phyloP scores from a whole-genome alignment of 805 yeast genomes.

The Candida gorgasii region DNA sequence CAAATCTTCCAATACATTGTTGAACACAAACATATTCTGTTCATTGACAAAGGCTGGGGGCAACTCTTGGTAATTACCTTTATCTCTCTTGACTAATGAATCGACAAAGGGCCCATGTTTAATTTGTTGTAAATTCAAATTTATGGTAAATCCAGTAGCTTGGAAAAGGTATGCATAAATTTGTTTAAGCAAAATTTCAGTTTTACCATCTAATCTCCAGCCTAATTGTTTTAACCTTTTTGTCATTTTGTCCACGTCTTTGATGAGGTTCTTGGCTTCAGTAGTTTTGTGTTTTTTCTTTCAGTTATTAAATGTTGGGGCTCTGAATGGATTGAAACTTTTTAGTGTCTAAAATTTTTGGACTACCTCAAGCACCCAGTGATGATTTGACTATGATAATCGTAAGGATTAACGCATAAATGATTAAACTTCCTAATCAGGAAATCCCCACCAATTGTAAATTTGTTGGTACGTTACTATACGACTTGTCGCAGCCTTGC shows the following conservation, averaged over 20 bases:
- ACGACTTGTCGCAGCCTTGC: too few species aligned
- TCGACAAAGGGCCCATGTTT: constrained; percentile 9
- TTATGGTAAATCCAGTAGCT: constrained; percentile 7
- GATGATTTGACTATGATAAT: too few species aligned
- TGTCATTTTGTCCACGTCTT: neutral
- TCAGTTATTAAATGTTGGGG: neutral
- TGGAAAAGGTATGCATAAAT: constrained; percentile 8
- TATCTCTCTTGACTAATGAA: constrained; percentile 4
- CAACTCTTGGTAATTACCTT: constrained; percentile 3
- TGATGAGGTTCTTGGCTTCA: too few species aligned
- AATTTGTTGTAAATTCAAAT: constrained; percentile 5
- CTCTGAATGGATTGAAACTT: too few species aligned
- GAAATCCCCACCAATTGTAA: neutral
- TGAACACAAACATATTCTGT: constrained; percentile 5
- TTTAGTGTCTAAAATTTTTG: too few species aligned
- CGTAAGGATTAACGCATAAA: too few species aligned
- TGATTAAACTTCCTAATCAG: neutral
- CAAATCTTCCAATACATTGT: constrained; percentile 4
- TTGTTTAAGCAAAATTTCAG: constrained; percentile 10
- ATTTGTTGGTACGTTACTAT: too few species aligned
- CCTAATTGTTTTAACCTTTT: constrained; percentile 6
- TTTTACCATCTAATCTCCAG: constrained; percentile 8
- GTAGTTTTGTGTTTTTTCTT: neutral
- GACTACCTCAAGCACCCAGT: neutral
- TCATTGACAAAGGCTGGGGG: constrained; percentile 9